Percentiles rank a stretch among this genome's conserved stretches.
Evolutionary conservation across 495 filamentous ascomycete species (phyloP).

Genomic region (Neurospora sp.): DNA sequence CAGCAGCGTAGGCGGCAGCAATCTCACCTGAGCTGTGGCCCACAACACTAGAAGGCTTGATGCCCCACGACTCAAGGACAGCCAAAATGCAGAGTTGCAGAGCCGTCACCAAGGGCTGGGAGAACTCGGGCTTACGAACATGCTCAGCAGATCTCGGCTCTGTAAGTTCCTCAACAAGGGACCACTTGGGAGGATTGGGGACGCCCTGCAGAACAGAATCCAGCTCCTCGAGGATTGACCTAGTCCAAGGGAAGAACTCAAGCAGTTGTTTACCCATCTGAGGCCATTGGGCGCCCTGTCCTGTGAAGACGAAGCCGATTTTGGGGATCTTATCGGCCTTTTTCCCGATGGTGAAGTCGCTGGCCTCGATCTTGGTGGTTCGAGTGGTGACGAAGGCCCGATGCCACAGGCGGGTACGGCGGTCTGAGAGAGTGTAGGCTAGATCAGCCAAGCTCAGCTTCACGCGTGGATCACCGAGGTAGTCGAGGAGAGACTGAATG

Average conservation of each 20-base stretch:
- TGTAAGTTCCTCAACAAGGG: background rate
- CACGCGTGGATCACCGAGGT: conserved; percentile 16
- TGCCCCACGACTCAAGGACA: conserved; percentile 8
- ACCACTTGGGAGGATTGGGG: background rate
- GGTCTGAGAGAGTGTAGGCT: background rate
- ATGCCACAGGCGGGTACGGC: conserved; percentile 1
- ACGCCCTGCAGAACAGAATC: conserved; percentile 5
- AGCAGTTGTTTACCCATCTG: conserved; percentile 10
- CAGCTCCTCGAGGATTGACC: background rate
- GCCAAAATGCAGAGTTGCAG: conserved; percentile 17
- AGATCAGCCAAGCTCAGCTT: conserved; percentile 3
- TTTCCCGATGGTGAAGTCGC: background rate
- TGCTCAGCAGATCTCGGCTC: background rate
- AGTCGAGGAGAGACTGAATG: conserved; percentile 2
- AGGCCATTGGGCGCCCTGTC: conserved; percentile 14
- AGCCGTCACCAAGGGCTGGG: conserved; percentile 12
- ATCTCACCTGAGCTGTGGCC: conserved; percentile 28
- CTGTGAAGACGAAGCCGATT: conserved; percentile 12
- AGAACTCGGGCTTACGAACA: conserved; percentile 6
- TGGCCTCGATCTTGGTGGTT: background rate
- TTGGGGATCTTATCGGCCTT: background rate
- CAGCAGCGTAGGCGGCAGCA: conserved; percentile 18
- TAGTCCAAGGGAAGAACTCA: background rate
- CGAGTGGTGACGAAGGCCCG: conserved; percentile 1
- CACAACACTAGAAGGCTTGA: conserved; percentile 13